A percentile compares a stretch with the other conserved stretches of the same genome.
These are phyloP conservation scores for Neurospora sp. DNA, from an alignment of 2,329 filamentous ascomycete species.

Conservation along the genomic window DNA sequence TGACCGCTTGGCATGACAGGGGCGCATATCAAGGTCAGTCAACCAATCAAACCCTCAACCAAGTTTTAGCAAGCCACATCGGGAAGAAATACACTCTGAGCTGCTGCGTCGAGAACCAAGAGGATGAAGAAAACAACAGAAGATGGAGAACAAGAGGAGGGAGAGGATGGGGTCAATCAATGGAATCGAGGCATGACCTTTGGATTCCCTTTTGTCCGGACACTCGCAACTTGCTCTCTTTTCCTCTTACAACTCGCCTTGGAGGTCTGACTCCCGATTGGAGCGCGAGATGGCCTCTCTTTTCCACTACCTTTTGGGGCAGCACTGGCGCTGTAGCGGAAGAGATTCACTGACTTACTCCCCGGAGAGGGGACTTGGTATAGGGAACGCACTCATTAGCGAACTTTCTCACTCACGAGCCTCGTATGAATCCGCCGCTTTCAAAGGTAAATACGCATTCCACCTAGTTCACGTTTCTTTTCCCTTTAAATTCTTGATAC, in stretches of 20 bases:
- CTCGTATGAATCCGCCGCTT: constrained; percentile 37
- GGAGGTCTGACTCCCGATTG: background rate
- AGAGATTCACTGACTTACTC: background rate
- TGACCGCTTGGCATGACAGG: constrained; percentile 22
- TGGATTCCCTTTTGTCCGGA: background rate
- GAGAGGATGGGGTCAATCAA: background rate
- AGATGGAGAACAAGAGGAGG: background rate
- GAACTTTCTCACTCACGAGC: constrained; percentile 21
- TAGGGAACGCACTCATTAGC: constrained; percentile 20
- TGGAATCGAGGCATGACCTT: background rate
- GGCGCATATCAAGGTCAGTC: constrained; percentile 20
- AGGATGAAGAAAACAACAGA: background rate
- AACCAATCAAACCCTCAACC: constrained; percentile 17
- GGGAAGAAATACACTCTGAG: constrained; percentile 4
- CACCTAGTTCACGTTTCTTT: constrained; percentile 10
- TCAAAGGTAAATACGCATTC: constrained; percentile 28
- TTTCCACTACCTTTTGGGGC: background rate
- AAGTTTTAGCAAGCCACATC: constrained; percentile 11
- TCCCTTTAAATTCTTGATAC: constrained; percentile 1
- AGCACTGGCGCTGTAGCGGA: background rate
- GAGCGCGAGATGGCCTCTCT: background rate
- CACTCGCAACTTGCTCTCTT: background rate
- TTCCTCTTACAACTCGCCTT: background rate
- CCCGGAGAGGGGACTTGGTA: constrained; percentile 6
- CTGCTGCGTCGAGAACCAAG: background rate